phyloP scores from a whole-genome alignment of 2,329 filamentous ascomycete species.

The Ophiostoma angusticollis region DNA sequence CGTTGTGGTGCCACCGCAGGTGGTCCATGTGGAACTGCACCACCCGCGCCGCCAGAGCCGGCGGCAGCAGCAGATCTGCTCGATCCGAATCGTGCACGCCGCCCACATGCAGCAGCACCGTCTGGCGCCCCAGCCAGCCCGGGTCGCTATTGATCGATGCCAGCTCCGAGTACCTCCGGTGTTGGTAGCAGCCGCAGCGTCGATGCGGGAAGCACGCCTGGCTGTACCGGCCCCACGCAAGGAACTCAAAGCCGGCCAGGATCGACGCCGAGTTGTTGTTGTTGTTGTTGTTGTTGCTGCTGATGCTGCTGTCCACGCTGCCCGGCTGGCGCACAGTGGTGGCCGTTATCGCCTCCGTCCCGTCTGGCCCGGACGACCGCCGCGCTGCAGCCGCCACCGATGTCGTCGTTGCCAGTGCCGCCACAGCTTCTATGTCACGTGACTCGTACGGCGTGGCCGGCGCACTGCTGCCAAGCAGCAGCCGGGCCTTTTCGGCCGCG shows the following conservation, averaged over 20 bases:
- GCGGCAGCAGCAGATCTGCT: constrained; percentile 8
- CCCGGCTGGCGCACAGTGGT: not conserved
- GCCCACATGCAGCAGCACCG: constrained; percentile 1
- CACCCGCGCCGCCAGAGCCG: constrained; percentile 9
- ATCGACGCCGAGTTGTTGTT: constrained; percentile 15
- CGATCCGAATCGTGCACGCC: not conserved
- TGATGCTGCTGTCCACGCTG: not conserved
- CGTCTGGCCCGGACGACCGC: no score
- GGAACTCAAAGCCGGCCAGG: constrained; percentile 21
- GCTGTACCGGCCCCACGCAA: constrained; percentile 23
- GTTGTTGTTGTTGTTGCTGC: not conserved
- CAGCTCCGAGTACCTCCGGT: constrained; percentile 14
- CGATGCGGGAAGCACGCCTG: constrained; percentile 23
- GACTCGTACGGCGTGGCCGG: no score
- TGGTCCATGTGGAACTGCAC: constrained; percentile 16
- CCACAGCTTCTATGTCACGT: no score
- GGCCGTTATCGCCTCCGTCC: not conserved
- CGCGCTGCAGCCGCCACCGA: no score
- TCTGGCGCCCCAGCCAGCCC: constrained; percentile 9
- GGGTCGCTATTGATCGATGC: constrained; percentile 16
- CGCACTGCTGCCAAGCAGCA: no score
- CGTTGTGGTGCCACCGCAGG: constrained; percentile 18
- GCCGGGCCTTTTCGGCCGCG: no score
- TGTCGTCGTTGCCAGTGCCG: no score
- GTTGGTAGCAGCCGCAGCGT: constrained; percentile 18